Percentiles rank a stretch among this genome's conserved stretches.
Conservation (phyloP, 163 green algal genomes). For the Scenedesmus sp. region DNA sequence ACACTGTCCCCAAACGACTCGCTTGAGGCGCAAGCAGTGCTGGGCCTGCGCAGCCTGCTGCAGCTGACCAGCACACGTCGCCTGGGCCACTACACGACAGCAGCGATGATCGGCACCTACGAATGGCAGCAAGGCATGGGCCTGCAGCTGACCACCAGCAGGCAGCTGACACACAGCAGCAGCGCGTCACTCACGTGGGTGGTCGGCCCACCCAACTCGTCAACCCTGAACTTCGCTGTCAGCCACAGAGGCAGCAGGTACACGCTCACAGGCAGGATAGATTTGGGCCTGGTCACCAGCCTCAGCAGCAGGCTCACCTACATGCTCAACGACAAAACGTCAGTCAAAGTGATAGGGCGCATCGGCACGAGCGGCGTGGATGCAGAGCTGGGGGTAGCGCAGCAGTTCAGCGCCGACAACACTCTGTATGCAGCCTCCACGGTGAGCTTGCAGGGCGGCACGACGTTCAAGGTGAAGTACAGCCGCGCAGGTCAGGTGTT, state of each 20-base stretch:
- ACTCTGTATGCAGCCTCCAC: conserved; percentile 31
- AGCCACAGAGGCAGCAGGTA: conserved; percentile 55
- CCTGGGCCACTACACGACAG: conserved; percentile 54
- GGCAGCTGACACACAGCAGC: conserved; percentile 65
- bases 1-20: conserved; percentile 56
- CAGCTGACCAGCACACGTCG: conserved; percentile 64
- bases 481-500: conserved; percentile 75
- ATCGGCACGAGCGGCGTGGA: conserved; percentile 73
- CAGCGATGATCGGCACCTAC: conserved; percentile 62
- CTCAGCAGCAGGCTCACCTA: conserved; percentile 42
- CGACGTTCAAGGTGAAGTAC: conserved; percentile 70
- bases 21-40: conserved; percentile 56
- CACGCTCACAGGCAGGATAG: conserved; percentile 62
- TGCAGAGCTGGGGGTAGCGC: conserved; percentile 68
- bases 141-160: conserved; percentile 68
- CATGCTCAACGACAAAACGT: conserved; percentile 49
- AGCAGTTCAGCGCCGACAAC: conserved; percentile 9
- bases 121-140: conserved; percentile 61
- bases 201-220: conserved; percentile 61
- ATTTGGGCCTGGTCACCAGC: conserved; percentile 65
- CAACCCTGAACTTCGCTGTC: conserved; percentile 63
- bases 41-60: conserved; percentile 60
- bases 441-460: conserved; percentile 56
- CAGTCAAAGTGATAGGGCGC: conserved; percentile 53
- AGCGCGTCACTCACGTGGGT: conserved; percentile 67